Conservation (phyloP, 768 basidiomycete species). For the Gymnopilus dilepis region DNA sequence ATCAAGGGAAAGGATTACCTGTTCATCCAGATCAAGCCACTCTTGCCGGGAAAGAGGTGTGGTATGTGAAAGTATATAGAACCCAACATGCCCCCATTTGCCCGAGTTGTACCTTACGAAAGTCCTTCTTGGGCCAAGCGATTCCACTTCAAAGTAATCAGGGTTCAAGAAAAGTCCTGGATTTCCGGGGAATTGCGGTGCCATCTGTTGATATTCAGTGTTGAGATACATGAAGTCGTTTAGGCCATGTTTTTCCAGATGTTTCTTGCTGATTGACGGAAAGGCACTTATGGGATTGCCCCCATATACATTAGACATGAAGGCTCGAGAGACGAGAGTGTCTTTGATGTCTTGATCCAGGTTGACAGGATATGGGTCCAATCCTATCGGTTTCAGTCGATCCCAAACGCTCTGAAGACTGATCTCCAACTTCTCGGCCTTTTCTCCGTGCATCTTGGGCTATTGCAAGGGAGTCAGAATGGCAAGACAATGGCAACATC, state of each 20-base stretch:
- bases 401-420: not conserved
- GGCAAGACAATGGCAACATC: not conserved
- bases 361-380: constrained; percentile 2
- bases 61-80: constrained; percentile 37
- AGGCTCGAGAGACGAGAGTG: constrained; percentile 8
- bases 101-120: constrained; percentile 38
- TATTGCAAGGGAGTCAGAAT: not conserved
- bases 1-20: constrained; percentile 7
- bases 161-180: constrained; percentile 32
- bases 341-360: constrained; percentile 3
- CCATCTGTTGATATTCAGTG: constrained; percentile 30
- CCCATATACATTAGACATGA: constrained; percentile 29
- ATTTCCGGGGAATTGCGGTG: constrained; percentile 35
- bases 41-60: constrained; percentile 43
- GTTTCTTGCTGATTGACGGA: constrained; percentile 20
- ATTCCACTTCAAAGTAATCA: not conserved
- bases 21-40: constrained; percentile 25
- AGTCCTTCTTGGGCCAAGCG: constrained; percentile 37
- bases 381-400: not conserved
- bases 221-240: constrained; percentile 36
- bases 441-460: constrained; percentile 4
- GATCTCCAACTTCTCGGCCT: not conserved
- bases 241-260: constrained; percentile 27
- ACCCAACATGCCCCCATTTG: constrained; percentile 40
- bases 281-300: constrained; percentile 27